These are phyloP conservation scores for Aeschynomene evenia DNA, from an alignment of 306 rosid genomes.

Conservation along the genomic window DNA sequence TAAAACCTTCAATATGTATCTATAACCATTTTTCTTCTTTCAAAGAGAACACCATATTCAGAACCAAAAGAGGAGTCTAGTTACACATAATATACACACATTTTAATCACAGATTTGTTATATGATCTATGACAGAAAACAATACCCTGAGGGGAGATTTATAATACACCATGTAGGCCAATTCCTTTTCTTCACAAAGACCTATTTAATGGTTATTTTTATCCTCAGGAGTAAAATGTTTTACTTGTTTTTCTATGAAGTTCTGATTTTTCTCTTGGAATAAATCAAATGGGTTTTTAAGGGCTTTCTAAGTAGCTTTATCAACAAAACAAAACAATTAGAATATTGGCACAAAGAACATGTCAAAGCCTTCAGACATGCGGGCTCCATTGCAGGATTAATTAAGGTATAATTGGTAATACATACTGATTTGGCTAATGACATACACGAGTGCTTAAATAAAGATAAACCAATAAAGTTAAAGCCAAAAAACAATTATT, in stretches of 20 bases:
- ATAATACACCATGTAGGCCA: constrained; percentile 15
- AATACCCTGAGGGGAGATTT: not conserved
- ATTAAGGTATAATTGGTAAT: constrained; percentile 28
- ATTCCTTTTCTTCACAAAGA: not conserved
- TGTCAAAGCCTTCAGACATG: constrained; percentile 31
- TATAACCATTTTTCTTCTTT: not conserved
- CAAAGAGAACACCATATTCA: not conserved
- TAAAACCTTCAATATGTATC: not conserved
- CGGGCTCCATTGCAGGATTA: constrained; percentile 44
- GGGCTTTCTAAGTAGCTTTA: constrained; percentile 26
- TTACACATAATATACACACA: not conserved
- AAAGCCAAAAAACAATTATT: constrained; percentile 54
- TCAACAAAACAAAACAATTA: constrained; percentile 34
- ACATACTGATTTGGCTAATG: constrained; percentile 25
- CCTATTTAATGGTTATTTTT: not conserved
- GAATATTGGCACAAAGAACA: constrained; percentile 26
- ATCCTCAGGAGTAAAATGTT: not conserved
- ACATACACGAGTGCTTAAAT: constrained; percentile 39
- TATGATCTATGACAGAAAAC: no score
- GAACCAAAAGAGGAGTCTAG: not conserved
- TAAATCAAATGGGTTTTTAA: not conserved
- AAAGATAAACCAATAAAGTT: constrained; percentile 48
- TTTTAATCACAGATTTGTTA: no score
- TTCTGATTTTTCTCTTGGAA: not conserved
- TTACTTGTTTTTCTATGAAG: not conserved